phyloP scores from a whole-genome alignment of 768 basidiomycete genomes.

The Pisolithus microcarpus region DNA sequence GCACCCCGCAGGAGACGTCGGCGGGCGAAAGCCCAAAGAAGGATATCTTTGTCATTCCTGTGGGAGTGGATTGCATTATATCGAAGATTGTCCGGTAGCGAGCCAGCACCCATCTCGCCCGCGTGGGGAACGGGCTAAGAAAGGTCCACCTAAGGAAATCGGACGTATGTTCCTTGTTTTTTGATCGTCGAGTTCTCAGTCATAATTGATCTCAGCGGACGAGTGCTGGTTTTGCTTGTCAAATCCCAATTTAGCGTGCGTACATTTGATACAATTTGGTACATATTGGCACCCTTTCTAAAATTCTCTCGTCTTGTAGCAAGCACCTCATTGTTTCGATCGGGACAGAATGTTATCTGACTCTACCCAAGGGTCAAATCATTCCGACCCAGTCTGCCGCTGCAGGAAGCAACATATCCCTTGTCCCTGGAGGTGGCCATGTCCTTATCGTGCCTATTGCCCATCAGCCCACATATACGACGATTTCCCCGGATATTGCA shows the following conservation, averaged over 20 bases:
- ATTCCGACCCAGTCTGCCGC: slow-evolving; percentile 65
- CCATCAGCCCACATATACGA: slow-evolving; percentile 83
- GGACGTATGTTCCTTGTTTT: slow-evolving; percentile 48
- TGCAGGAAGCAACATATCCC: slow-evolving; percentile 29
- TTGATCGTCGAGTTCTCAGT: not conserved
- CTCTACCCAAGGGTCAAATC: slow-evolving; percentile 94
- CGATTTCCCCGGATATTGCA: slow-evolving; percentile 74
- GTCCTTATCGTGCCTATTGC: slow-evolving; percentile 90
- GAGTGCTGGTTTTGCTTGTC: slow-evolving; percentile 99
- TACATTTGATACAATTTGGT: slow-evolving; percentile 7
- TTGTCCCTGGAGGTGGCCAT: slow-evolving; percentile 92
- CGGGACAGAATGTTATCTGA: slow-evolving; percentile 88
- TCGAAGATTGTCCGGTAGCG: slow-evolving; percentile 78
- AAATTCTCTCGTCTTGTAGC: slow-evolving; percentile 31
- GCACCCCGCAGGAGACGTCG: slow-evolving; percentile 73
- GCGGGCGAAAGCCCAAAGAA: slow-evolving; percentile 71
- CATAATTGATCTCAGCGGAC: slow-evolving; percentile 46
- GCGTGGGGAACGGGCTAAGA: slow-evolving; percentile 24
- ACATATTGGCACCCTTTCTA: not conserved
- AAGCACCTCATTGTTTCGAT: slow-evolving; percentile 96
- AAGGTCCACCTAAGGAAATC: slow-evolving; percentile 68
- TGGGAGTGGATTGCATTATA: slow-evolving; percentile 76
- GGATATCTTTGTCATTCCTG: slow-evolving; percentile 92
- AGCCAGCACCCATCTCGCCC: slow-evolving; percentile 39
- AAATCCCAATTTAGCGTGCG: slow-evolving; percentile 83